phyloP scores from a whole-genome alignment of 768 basidiomycete species.

The Suillus ampliporus region DNA sequence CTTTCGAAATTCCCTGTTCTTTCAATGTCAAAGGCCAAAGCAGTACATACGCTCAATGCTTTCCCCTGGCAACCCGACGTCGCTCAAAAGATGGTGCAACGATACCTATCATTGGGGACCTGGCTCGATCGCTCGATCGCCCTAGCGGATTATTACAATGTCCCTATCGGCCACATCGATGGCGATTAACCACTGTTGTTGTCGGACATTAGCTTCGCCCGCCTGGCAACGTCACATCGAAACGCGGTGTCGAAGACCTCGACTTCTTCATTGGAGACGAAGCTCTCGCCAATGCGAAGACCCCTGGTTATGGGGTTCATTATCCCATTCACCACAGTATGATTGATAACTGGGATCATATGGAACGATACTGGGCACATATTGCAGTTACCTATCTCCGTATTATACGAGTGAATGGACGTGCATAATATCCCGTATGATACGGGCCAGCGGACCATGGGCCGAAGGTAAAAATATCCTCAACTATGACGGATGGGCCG shows the following conservation, averaged over 20 bases:
- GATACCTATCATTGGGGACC: conserved; percentile 76
- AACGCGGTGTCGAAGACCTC: conserved; percentile 97
- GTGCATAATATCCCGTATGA: too few species aligned
- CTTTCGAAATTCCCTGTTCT: conserved; percentile 86
- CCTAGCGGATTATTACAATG: conserved; percentile 88
- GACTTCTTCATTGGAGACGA: conserved; percentile 99
- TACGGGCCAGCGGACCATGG: too few species aligned
- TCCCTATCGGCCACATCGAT: conserved; percentile 92
- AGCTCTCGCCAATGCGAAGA: conserved; percentile 94
- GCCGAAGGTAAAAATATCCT: too few species aligned
- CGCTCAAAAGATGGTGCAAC: conserved; percentile 79
- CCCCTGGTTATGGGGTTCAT: conserved; percentile 90
- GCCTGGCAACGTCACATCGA: conserved; percentile 94
- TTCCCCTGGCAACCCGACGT: conserved; percentile 91
- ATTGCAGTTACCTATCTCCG: too few species aligned
- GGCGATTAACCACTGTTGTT: conserved; percentile 88
- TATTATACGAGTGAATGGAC: too few species aligned
- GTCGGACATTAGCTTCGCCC: conserved; percentile 90
- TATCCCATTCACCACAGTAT: conserved; percentile 97
- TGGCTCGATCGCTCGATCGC: conserved; percentile 84
- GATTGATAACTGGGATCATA: conserved; percentile 98
- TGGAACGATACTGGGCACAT: conserved; percentile 99
- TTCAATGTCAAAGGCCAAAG: conserved; percentile 82
- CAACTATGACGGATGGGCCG: too few species aligned
- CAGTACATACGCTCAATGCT: conserved; percentile 74